Evolutionary conservation across 2,329 filamentous ascomycete species (phyloP).

Genomic region (Cordyceps cicadae): DNA sequence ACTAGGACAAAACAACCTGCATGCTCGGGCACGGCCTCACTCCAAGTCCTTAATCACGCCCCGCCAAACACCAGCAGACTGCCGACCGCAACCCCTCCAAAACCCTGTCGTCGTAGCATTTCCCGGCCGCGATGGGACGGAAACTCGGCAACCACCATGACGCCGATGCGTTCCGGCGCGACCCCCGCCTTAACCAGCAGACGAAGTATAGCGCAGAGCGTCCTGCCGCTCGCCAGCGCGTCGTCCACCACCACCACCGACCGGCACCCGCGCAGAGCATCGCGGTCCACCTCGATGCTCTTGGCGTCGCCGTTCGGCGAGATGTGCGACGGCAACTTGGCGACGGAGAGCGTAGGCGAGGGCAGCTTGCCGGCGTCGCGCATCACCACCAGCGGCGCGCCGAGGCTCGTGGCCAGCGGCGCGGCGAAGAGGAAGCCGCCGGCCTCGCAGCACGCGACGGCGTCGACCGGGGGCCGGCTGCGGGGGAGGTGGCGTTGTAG

Average conservation of each 20-base stretch:
- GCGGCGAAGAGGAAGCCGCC: conserved; percentile 51
- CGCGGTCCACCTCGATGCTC: conserved; percentile 40
- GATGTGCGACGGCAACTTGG: conserved; percentile 43
- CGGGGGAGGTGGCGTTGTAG: conserved; percentile 36
- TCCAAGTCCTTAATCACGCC: too few species aligned
- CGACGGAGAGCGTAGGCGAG: conserved; percentile 41
- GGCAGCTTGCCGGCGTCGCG: conserved; percentile 52
- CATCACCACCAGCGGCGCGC: conserved; percentile 39
- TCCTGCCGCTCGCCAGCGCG: conserved; percentile 48
- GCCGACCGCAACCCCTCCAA: conserved; percentile 40
- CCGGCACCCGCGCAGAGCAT: conserved; percentile 30
- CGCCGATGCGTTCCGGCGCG: conserved; percentile 28
- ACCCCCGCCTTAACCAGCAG: conserved; percentile 38
- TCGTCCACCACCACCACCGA: conserved; percentile 52
- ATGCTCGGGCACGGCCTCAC: too few species aligned
- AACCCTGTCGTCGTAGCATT: conserved; percentile 36
- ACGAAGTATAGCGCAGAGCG: conserved; percentile 43
- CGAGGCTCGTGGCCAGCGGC: conserved; percentile 33
- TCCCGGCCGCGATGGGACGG: conserved; percentile 44
- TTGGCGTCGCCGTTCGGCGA: conserved; percentile 26
- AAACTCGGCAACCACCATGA: conserved; percentile 52
- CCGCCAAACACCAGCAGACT: conserved; percentile 34
- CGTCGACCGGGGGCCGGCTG: conserved; percentile 38
- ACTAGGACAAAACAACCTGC: too few species aligned
- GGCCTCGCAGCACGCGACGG: conserved; percentile 45